These are phyloP conservation scores for Sugiyamaella smithiae DNA, from an alignment of 805 yeast genomes.

Conservation along the genomic window DNA sequence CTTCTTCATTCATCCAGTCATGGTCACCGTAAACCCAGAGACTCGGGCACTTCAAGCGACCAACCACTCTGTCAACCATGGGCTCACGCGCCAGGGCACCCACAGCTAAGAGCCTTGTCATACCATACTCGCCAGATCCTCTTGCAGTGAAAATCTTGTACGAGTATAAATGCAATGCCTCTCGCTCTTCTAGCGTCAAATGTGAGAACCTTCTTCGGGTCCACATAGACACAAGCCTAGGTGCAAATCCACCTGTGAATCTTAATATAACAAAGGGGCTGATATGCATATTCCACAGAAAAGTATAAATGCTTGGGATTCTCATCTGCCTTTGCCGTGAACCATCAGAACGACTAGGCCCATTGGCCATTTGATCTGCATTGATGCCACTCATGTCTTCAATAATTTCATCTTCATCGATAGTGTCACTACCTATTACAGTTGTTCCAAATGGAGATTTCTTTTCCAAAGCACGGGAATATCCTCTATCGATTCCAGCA, in stretches of 20 bases:
- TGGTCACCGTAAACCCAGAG: conserved; percentile 83
- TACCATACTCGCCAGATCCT: conserved; percentile 91
- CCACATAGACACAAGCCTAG: conserved; percentile 87
- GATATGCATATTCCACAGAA: conserved; percentile 79
- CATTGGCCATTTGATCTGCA: neutral
- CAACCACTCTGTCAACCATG: conserved; percentile 47
- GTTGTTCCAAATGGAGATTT: conserved; percentile 11
- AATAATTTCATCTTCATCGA: neutral
- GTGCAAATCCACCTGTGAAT: conserved; percentile 72
- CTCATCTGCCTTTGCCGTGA: neutral
- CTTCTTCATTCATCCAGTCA: conserved; percentile 60
- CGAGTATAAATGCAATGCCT: conserved; percentile 67
- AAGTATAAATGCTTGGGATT: conserved; percentile 53
- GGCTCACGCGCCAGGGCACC: conserved; percentile 90
- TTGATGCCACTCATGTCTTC: neutral
- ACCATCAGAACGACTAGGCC: neutral
- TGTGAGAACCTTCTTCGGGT: conserved; percentile 71
- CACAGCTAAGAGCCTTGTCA: conserved; percentile 76
- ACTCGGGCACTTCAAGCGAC: conserved; percentile 54
- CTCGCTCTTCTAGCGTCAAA: conserved; percentile 43
- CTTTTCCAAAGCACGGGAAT: conserved; percentile 15
- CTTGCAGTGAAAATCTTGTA: conserved; percentile 77
- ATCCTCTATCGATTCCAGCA: conserved; percentile 63
- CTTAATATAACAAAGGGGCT: conserved; percentile 83
- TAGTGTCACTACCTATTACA: neutral